Evolutionary conservation across 768 basidiomycete species (phyloP), one percentile per base, ranked within the genome.

Genomic region (Bullera alba): DNA sequence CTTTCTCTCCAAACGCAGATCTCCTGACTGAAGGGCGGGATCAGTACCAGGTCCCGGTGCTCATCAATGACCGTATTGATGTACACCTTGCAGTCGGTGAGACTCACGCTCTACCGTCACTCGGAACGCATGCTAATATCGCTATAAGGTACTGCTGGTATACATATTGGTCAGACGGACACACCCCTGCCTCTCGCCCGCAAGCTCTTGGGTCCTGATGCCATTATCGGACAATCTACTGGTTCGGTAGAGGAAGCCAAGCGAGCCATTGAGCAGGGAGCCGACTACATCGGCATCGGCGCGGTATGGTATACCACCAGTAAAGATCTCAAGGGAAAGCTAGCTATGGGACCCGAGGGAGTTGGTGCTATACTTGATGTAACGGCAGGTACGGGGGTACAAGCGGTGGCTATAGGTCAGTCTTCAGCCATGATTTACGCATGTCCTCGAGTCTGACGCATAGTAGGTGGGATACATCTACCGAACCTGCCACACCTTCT

Each of bases 91-190:
- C 87, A 5, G 75, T 87, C 19, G 76, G 80, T 37, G 83, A 84
- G 56, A 44, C 51, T 53, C 2, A 37, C 8, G 12, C 43, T 8
- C 26, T 16, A 3, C 23, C 44, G 27, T 29, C 15, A 48, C 23
- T 14, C 8, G 15, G 10, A 5, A 4, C 45, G 34, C 15, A 28
- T 14, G 28, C 4, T 32, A 16, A 12, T 17, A 17, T 7, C 29
- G 23, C 22, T 29, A 25, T 5, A n/a, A 66, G 61, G 63, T 15
- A 56, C 67, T 3, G 79, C 80, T 38, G 90, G 91, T 15, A 82
- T 93, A 10, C 92, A 96, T 67, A 76, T 95, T 37, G 92, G 92
- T 5, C 92, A 95, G 73, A 79, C 80, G 0, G 91, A 93, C 68
- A 86, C 88, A 79, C 80, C 85, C 2, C 76, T 86, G 10, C 64